Evolutionary conservation across 495 filamentous ascomycete genomes (phyloP), one percentile per base, ranked within the genome.

Genomic region (Penicillium canariense): DNA sequence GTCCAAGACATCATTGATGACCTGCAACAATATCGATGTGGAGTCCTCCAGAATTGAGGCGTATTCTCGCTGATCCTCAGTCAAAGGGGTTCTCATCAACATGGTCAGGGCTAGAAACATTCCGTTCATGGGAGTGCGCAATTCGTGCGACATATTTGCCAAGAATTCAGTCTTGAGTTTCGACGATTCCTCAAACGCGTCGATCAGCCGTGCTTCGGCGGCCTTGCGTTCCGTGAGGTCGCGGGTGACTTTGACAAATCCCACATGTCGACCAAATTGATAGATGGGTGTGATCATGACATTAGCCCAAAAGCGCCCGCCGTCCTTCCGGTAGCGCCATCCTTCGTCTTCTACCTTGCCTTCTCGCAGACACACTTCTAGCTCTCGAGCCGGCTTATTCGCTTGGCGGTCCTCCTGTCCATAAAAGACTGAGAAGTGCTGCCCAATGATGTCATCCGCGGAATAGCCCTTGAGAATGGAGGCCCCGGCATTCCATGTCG

Each of bases 1-100:
- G 64, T 95, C 91, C 3, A 96, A 74, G 32, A 94, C 92, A 58
- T 96, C 90, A 53, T 96, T 95, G 68, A 96, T 94, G 20, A 96
- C 86, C 3, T 87, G 88, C 17, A 96, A 70, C n/a, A 96, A 71
- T 2, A 86, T 81, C 48, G 91, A 90, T 0, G 85, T 90, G 0
- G 89, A 94, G 17, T 88, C 80, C 58, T 91, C 84, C 26, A 96
- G 86, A 55, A 90, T 90, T 36, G 88, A 84, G 0, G 87, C 83
- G 49, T 82, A 89, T 34, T 94, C 89, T 20, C 76, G 74, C 61
- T 93, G 88, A 43, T 91, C 86, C 2, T 79, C 70, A 34, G 79
- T 74, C 23, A 96, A 69, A 6, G 75, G 63, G n/a, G 83, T 89
- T 58, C 87, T 85, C 18, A 86, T 68, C 26, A 92, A 71, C 50